phyloP scores from a whole-genome alignment of 805 yeast genomes.

The Cyberlindnera saturnus region DNA sequence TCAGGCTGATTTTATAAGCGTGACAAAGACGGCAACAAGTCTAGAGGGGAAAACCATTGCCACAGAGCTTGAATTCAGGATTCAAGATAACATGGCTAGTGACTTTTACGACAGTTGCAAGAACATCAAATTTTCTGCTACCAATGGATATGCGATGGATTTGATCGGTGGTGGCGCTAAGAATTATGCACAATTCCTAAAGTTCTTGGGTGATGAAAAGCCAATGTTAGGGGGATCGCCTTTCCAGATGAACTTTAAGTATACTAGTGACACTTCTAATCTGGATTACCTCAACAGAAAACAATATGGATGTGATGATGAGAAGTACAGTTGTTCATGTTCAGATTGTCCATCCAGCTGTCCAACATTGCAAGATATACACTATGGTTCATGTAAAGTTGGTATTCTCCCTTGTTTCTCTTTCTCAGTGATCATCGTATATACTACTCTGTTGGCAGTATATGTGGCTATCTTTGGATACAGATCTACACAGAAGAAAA shows the following conservation, averaged over 20 bases:
- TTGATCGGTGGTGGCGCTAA: constrained; percentile 96
- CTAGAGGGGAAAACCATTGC: constrained; percentile 52
- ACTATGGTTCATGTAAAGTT: constrained; percentile 41
- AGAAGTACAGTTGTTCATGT: constrained; percentile 73
- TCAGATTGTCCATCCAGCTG: constrained; percentile 83
- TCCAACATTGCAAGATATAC: constrained; percentile 54
- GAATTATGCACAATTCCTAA: constrained; percentile 63
- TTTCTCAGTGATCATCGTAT: constrained; percentile 48
- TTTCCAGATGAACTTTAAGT: constrained; percentile 78
- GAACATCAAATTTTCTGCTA: constrained; percentile 84
- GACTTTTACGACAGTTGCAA: constrained; percentile 79
- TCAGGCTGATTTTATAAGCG: constrained; percentile 69
- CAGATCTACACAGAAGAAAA: constrained; percentile 16
- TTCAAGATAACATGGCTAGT: constrained; percentile 54
- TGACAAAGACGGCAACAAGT: constrained; percentile 46
- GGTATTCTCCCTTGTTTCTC: constrained; percentile 72
- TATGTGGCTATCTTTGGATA: constrained; percentile 21
- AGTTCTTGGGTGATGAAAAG: constrained; percentile 91
- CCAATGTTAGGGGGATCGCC: constrained; percentile 95
- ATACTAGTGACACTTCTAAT: constrained; percentile 27
- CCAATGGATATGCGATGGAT: constrained; percentile 96
- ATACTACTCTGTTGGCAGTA: constrained; percentile 28
- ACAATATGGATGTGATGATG: constrained; percentile 49
- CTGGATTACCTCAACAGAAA: constrained; percentile 18
- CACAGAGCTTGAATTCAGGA: constrained; percentile 59